Evolutionary conservation across 371 early-diverging fungal genomes (phyloP), one percentile per base, ranked within the genome.

Genomic region (Capillidium heterosporum): DNA sequence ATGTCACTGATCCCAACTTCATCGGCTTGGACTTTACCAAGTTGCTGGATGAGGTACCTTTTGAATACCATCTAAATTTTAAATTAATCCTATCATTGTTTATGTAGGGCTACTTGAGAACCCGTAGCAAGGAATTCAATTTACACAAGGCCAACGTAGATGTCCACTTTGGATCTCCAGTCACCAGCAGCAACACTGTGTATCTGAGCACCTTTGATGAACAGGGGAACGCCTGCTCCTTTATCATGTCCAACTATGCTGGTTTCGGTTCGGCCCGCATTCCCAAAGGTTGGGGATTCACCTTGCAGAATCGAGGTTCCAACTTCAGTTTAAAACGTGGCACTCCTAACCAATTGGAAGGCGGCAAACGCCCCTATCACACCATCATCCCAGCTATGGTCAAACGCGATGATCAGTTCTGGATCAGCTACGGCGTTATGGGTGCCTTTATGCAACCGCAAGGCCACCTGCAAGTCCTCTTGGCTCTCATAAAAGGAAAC

Each of bases 191-290:
- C 15, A 82, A 85, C 60, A 87, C 89, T 1, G 87, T 86, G 1
- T 84, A 85, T 64, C 80, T 87, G 55, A 73, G 80, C 1, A 81
- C 83, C 1, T 81, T 82, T 0, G 90, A 89, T 64, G 67, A 65
- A 44, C 75, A 83, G 57, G 90, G 88, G 51, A 87, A 87, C 60
- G 88, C 87, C 2, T 87, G 88, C 67, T 80, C 81, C 62, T 87
- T 86, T 61, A 84, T 87, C 60, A 80, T 75, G 56, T 78, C 78
- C 5, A 67, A 63, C 48, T 79, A 72, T 58, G 65, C 61, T 64
- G 71, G 69, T 28, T 81, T 81, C 66, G 82, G 82, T 2, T 73
- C 71, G 65, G 64, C 69, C 61, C 11, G 70, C 24, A 66, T 86
- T 57, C 81, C 82, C 23, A 66, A 73, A 31, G 75, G 71, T 1